Percentiles rank a stretch among this genome's conserved stretches.
Conservation (phyloP, 2,329 filamentous ascomycete species). For the Cladosporium sp. region DNA sequence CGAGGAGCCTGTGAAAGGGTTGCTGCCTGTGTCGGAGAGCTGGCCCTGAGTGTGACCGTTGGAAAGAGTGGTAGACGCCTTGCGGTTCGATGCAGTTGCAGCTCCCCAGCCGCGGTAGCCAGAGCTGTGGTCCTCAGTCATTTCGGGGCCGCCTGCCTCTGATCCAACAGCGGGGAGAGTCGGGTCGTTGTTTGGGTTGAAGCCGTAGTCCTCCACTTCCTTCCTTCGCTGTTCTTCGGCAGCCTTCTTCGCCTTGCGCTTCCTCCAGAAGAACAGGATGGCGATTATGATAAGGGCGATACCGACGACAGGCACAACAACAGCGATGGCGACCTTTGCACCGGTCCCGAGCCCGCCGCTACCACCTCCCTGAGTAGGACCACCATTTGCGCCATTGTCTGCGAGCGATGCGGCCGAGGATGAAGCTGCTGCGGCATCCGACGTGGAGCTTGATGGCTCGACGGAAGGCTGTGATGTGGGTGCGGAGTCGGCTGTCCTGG, state of each 20-base stretch:
- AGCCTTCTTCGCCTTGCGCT: constrained; percentile 75
- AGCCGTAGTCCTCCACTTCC: constrained; percentile 95
- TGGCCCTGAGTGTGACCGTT: constrained; percentile 50
- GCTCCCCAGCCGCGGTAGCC: constrained; percentile 96
- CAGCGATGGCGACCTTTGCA: constrained; percentile 81
- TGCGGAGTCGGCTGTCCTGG: constrained; percentile 11
- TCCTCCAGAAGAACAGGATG: constrained; percentile 80
- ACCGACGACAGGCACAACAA: constrained; percentile 85
- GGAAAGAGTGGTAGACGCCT: constrained; percentile 83
- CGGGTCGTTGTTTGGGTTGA: constrained; percentile 95
- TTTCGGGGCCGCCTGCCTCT: constrained; percentile 52
- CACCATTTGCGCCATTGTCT: constrained; percentile 12
- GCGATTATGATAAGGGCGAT: constrained; percentile 74
- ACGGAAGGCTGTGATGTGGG: constrained; percentile 10
- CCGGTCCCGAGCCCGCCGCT: constrained; percentile 50
- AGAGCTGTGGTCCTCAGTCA: constrained; percentile 67
- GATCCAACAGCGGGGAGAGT: constrained; percentile 58
- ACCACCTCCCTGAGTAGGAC: constrained; percentile 1
- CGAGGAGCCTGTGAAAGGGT: constrained; percentile 43
- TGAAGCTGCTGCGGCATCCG: constrained; percentile 14
- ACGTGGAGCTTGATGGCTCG: constrained; percentile 1
- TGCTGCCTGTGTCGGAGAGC: constrained; percentile 63
- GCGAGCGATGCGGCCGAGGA: constrained; percentile 16
- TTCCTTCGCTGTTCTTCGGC: constrained; percentile 85
- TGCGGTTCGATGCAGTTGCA: constrained; percentile 60